phyloP scores from a whole-genome alignment of 179 eudicot species.

The Silene coronaria region DNA sequence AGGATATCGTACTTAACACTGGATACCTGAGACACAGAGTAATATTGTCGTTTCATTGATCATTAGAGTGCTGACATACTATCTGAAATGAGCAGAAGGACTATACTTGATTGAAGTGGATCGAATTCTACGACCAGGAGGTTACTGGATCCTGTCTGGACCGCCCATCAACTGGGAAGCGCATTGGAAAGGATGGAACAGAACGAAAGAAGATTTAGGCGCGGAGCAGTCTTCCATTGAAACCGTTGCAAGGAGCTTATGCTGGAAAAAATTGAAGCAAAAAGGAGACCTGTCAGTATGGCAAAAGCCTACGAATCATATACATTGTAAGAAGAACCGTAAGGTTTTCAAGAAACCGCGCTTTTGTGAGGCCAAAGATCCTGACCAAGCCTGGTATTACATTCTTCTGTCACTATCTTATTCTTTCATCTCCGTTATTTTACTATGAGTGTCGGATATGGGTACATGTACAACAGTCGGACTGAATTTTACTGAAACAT shows the following conservation, averaged over 20 bases:
- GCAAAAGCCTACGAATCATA: slow-evolving; percentile 83
- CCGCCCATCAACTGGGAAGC: slow-evolving; percentile 82
- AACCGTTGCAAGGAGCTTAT: slow-evolving; percentile 54
- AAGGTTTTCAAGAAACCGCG: slow-evolving; percentile 54
- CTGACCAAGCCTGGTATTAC: slow-evolving; percentile 60
- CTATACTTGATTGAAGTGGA: slow-evolving; percentile 69
- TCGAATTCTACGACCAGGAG: slow-evolving; percentile 72
- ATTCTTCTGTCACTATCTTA: too few species aligned
- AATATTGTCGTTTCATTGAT: too few species aligned
- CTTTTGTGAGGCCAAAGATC: slow-evolving; percentile 44
- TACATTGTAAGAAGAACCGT: slow-evolving; percentile 52
- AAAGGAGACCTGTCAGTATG: slow-evolving; percentile 63
- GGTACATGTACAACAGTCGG: too few species aligned
- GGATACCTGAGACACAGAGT: too few species aligned
- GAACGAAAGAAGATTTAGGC: slow-evolving; percentile 46
- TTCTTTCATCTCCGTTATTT: too few species aligned
- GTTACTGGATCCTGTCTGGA: slow-evolving; percentile 84
- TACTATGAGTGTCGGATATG: too few species aligned
- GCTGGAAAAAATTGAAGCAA: slow-evolving; percentile 74
- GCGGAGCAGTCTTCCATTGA: slow-evolving; percentile 59
- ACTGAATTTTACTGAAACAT: too few species aligned
- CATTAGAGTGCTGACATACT: not conserved
- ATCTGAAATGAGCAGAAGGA: slow-evolving; percentile 46
- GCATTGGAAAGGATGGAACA: slow-evolving; percentile 65
- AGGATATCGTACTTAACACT: too few species aligned